Base-by-base conservation (phyloP, 768 basidiomycete species). In the Hemileccinum rubropunctum region DNA sequence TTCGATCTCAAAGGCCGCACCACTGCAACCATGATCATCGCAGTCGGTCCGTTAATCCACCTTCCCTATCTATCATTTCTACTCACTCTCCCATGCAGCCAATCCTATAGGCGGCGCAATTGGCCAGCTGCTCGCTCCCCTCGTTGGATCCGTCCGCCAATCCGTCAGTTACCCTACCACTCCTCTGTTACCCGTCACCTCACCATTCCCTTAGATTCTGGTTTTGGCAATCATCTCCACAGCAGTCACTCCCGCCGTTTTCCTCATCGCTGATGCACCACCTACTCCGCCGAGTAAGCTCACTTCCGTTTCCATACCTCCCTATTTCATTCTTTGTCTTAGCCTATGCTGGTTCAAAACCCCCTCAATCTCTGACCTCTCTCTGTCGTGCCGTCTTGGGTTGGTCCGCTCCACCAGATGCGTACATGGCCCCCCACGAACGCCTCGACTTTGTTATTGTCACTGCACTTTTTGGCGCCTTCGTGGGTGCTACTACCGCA, bases 201-300 rank as follows among this genome's bases (percentile, higher is more conserved):
- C 17, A 13, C 23, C 20, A 18, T 39, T 6, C 52, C 20, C 26
- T 17, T 30, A 90, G 88, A 74, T 91, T 41, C 70, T 91, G 5
- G 70, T 87, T 6, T 75, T 92, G 18, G 90, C 77, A 2, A 83
- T 91, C 51, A 77, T 90, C 15, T 80, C 79, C 14, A 87, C 85
- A 1, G 87, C 70, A 2, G 77, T 75, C 1, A 61, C 73, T 9
- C 88, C 89, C 0, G 71, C 76, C 17, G 71, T 80, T 3, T 71
- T 91, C 41, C 62, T 90, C 20, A 77, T 94, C 20, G 59, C 71
- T 2, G 71, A 72, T 28, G 73, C 76, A 1, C 91, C 91, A 7
- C 88, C 88, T 18, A 82, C 77, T 8, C 91, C 91, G 23, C 91
- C 91, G 0, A 91, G 90, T 92, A 66, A 35, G 78, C 45, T 10